phyloP scores from a whole-genome alignment of 345 rosid genomes.

The Capsella bursapastoris region DNA sequence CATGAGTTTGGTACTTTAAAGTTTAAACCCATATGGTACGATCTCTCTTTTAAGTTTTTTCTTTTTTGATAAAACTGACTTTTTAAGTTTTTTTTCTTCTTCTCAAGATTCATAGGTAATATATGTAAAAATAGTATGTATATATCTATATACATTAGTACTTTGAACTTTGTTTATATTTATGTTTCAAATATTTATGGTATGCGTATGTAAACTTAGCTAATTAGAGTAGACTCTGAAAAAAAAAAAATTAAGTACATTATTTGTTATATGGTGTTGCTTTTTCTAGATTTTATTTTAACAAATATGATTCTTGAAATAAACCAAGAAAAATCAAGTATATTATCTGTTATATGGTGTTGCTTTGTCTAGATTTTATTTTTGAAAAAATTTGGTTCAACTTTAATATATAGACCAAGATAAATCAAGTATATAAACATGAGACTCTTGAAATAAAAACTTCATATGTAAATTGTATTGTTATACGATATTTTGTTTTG shows the following conservation, averaged over 20 bases:
- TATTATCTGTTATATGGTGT: no score
- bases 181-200: background rate
- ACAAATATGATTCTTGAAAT: no score
- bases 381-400: no score
- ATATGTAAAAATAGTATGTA: slow-evolving; percentile 8
- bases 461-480: slow-evolving; percentile 15
- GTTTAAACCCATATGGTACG: slow-evolving; percentile 9
- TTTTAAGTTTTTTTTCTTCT: background rate
- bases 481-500: no score
- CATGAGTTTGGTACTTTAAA: slow-evolving; percentile 35
- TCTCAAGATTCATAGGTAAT: slow-evolving; percentile 21
- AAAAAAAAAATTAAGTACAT: no score
- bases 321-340: no score
- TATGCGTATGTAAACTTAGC: background rate
- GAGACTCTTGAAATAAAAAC: slow-evolving; percentile 8
- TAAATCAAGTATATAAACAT: slow-evolving; percentile 5
- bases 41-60: slow-evolving; percentile 1
- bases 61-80: background rate
- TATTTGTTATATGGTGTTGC: no score
- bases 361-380: no score
- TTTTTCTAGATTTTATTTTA: no score
- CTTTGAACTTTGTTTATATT: slow-evolving; percentile 13
- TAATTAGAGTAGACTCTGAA: background rate
- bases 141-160: background rate
- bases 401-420: no score